Evolutionary conservation across 805 yeast genomes (phyloP).

Genomic region (Jamesozyma gamospora): DNA sequence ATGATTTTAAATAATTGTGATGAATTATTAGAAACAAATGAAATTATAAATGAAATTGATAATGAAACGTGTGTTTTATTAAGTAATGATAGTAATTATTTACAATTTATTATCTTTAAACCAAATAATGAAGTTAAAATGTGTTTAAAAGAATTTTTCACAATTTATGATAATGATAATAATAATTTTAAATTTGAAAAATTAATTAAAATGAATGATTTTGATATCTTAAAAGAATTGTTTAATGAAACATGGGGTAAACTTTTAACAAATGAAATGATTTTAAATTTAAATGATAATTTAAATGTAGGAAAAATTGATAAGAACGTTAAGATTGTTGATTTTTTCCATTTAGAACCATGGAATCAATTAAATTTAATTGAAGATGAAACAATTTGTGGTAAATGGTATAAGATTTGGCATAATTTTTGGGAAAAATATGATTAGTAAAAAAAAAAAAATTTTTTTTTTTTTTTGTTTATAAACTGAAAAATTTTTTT

Average conservation of each 20-base stretch:
- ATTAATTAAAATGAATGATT: constrained; percentile 12
- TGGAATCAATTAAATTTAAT: constrained; percentile 12
- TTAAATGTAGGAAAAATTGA: background rate
- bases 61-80: constrained; percentile 29
- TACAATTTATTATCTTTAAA: constrained; percentile 18
- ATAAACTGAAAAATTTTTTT: background rate
- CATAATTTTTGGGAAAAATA: constrained; percentile 7
- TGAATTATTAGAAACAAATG: constrained; percentile 20
- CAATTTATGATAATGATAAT: constrained; percentile 22
- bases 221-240: constrained; percentile 18
- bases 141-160: constrained; percentile 27
- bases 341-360: constrained; percentile 17
- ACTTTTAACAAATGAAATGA: constrained; percentile 17
- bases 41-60: constrained; percentile 24
- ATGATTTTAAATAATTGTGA: constrained; percentile 24
- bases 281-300: constrained; percentile 3
- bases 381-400: constrained; percentile 5
- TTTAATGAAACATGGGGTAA: constrained; percentile 28
- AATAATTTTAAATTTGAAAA: constrained; percentile 10
- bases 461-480: background rate
- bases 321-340: constrained; percentile 13
- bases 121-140: constrained; percentile 25
- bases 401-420: constrained; percentile 18
- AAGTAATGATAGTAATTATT: constrained; percentile 15
- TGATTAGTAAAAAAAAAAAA: background rate